Base-by-base conservation (phyloP, 495 filamentous ascomycete genomes). In the Penicillium chermesinum region DNA sequence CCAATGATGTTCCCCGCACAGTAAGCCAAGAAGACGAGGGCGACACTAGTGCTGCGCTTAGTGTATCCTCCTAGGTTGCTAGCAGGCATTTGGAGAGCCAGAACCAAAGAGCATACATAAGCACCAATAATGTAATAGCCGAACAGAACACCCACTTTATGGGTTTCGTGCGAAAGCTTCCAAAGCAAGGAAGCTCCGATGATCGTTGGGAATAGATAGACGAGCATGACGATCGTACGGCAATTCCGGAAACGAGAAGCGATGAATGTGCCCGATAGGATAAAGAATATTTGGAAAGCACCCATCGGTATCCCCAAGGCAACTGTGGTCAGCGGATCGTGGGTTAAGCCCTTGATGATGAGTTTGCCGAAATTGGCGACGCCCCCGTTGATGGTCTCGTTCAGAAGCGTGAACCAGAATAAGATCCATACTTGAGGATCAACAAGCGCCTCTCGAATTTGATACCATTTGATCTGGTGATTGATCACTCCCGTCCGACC, bases 381-480 rank as follows among this genome's bases (percentile, higher is more conserved):
- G 6, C 63, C 66, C 16, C 68, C 66, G 39, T 71, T 71, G 49
- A 70, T 57, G 6, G 58, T 63, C 49, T 71, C 66, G 25, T 70
- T 65, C n/a, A 61, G 43, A 0, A 72, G 49, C 10, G 58, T 61
- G 40, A 68, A 68, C 14, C 64, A 45, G 46, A 68, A 68, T n/a
- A 67, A 39, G n/a, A 75, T 57, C 71, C 71, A 77, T 41, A 72
- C 65, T 50, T 57, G 49, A 18, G 53, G 49, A 35, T 63, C 35
- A 13, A 63, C n/a, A 2, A 73, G 43, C 9, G 68, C 62, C 48
- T 79, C 76, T 12, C 59, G 52, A 20, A 77, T 66, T 44, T 79
- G 76, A 37, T 67, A 65, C 62, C 55, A 61, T 52, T 72, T 75
- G 57, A 70, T 67, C 25, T 63, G 55, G 39, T 63, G 65, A 50